phyloP scores from a whole-genome alignment of 768 basidiomycete species.

The Lactifluus volemus region DNA sequence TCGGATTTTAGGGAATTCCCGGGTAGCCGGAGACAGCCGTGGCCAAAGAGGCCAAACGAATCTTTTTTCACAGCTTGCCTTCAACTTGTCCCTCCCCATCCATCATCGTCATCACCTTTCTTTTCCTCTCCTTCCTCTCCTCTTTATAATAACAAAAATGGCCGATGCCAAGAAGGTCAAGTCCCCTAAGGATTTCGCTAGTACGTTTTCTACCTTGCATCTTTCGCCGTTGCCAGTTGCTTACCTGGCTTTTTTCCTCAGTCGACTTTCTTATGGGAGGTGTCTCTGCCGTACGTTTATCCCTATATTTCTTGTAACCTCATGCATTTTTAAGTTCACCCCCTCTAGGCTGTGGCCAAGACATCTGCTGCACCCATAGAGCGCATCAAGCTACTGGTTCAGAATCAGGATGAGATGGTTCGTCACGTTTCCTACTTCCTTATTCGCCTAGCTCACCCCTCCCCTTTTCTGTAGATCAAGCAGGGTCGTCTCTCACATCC shows the following conservation, averaged over 20 bases:
- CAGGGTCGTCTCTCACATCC: slow-evolving; percentile 94
- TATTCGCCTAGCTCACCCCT: not conserved
- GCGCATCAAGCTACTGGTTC: slow-evolving; percentile 97
- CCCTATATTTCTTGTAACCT: not conserved
- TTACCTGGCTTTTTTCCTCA: slow-evolving; percentile 32
- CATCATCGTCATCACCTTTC: slow-evolving; percentile 46
- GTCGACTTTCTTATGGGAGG: slow-evolving; percentile 96
- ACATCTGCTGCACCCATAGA: slow-evolving; percentile 99
- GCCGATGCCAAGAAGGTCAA: slow-evolving; percentile 79
- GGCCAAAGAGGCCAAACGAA: slow-evolving; percentile 28
- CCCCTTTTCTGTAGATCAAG: slow-evolving; percentile 64
- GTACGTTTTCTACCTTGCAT: slow-evolving; percentile 35
- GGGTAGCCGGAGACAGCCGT: slow-evolving; percentile 25
- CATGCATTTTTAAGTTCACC: slow-evolving; percentile 8
- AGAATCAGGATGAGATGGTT: slow-evolving; percentile 99
- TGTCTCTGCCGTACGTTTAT: slow-evolving; percentile 70
- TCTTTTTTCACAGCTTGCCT: slow-evolving; percentile 36
- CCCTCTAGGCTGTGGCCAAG: slow-evolving; percentile 85
- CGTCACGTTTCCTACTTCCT: slow-evolving; percentile 16
- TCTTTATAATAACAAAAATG: slow-evolving; percentile 53
- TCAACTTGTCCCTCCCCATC: slow-evolving; percentile 31
- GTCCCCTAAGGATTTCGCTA: slow-evolving; percentile 83
- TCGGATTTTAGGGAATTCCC: slow-evolving; percentile 26
- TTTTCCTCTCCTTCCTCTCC: slow-evolving; percentile 32
- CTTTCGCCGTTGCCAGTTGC: slow-evolving; percentile 19